Evolutionary conservation across 2,329 filamentous ascomycete species (phyloP), one percentile per base, ranked within the genome.

Genomic region (Colletotrichum brevisporum): DNA sequence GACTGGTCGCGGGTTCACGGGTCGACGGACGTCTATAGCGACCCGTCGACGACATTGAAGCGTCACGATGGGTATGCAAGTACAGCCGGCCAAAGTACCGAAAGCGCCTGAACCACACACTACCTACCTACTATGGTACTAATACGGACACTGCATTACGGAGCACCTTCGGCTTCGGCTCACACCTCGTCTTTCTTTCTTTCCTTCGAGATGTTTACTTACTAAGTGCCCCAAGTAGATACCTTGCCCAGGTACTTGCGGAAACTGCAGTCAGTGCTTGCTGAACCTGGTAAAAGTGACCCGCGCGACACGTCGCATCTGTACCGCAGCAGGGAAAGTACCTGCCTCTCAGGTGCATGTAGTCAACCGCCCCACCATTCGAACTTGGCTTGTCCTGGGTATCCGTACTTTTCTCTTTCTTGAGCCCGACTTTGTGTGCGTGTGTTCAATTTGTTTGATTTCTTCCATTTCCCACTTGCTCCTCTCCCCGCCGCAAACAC

Each of bases 301-400:
- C n/a, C 45, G 45, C 16, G 47, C 50, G 26, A 50, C 54, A 36
- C 59, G 54, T 39, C 47, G 21, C 47, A 62, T 50, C 47, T 21
- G 47, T 50, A 50, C 47, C 24, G 39, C 47, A 36, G 31, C 31
- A 36, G 10, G 31, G 31, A 36, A 8, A 36, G 31, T 36, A 36
- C 31, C 31, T 36, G 31, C 31, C 31, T 36, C 31, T 36, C 31
- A 36, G 31, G 31, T 36, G 10, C 31, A 36, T 36, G 47, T 48
- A 54, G 52, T 56, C 45, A 50, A 47, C 48, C 31, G 67, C 67
- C 67, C 70, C 70, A 70, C 70, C 59, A 71, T 71, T 63, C 67
- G 67, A 67, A 71, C 63, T 70, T 67, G 63, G 66, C 26, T 54
- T n/a, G 53, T 54, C 60, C 56, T 60, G 63, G 62, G 67, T 69